Evolutionary conservation across 257 asterid species (phyloP).

Genomic region (Thymus mandschuricus): DNA sequence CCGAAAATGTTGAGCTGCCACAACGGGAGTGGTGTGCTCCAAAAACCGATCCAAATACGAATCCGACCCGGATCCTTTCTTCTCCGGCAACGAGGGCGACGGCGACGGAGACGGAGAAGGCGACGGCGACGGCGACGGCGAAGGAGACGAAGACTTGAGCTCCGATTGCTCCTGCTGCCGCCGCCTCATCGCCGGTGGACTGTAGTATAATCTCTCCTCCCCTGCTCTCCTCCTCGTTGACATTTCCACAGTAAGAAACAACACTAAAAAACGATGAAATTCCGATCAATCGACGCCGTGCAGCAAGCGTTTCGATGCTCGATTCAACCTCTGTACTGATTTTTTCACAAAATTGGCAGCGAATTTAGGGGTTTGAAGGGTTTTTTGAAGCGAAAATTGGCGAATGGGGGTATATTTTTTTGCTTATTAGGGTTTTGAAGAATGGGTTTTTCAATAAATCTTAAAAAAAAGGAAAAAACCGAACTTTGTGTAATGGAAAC

Average conservation of each 20-base stretch:
- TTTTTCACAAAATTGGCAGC: background rate
- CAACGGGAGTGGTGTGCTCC: constrained; percentile 80
- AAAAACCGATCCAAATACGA: constrained; percentile 83
- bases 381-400: constrained; percentile 11
- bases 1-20: constrained; percentile 69
- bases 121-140: constrained; percentile 27
- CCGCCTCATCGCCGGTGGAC: constrained; percentile 87
- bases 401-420: constrained; percentile 16
- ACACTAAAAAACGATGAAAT: constrained; percentile 16
- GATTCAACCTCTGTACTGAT: constrained; percentile 12
- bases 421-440: constrained; percentile 37
- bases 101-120: constrained; percentile 29
- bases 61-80: constrained; percentile 37
- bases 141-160: constrained; percentile 37
- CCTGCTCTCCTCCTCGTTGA: constrained; percentile 56
- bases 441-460: constrained; percentile 29
- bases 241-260: constrained; percentile 34
- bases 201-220: constrained; percentile 70
- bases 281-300: background rate
- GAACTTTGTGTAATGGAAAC: constrained; percentile 30
- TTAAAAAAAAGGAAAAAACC: constrained; percentile 4
- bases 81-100: constrained; percentile 39
- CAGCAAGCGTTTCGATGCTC: background rate
- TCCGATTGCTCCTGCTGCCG: constrained; percentile 48
- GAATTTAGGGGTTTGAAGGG: constrained; percentile 27